phyloP scores from a whole-genome alignment of 371 early-diverging fungal species.

The Polyrhizophydium stewartii region DNA sequence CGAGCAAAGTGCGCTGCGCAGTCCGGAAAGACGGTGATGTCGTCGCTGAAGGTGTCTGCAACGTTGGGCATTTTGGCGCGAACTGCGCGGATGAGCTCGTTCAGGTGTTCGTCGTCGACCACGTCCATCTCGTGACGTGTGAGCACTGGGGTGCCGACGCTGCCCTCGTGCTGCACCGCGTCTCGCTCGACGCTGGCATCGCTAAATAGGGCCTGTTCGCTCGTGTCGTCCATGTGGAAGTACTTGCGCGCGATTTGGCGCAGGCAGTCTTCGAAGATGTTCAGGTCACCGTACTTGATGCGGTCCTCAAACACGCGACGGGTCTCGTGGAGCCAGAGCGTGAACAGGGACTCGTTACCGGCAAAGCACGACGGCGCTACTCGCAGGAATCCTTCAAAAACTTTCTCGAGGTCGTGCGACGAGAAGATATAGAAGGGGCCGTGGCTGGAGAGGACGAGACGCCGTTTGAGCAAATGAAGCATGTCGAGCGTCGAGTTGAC shows the following conservation, averaged over 20 bases:
- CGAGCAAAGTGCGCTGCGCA: neutral
- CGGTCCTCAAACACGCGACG: neutral
- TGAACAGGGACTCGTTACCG: neutral
- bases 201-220: neutral
- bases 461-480: neutral
- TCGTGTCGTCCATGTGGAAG: neutral
- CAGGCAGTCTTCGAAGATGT: neutral
- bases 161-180: no score
- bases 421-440: neutral
- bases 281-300: neutral
- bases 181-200: neutral
- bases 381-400: neutral
- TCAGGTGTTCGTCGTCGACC: neutral
- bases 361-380: neutral
- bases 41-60: neutral
- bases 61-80: neutral
- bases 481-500: conserved; percentile 1
- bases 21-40: neutral
- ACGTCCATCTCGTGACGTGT: neutral
- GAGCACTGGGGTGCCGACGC: no score
- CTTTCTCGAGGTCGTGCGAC: neutral
- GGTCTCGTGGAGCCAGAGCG: neutral
- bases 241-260: neutral
- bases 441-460: neutral
- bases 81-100: neutral